Base-by-base conservation (phyloP, 2,329 filamentous ascomycete genomes). In the Arachnomyces sp. region DNA sequence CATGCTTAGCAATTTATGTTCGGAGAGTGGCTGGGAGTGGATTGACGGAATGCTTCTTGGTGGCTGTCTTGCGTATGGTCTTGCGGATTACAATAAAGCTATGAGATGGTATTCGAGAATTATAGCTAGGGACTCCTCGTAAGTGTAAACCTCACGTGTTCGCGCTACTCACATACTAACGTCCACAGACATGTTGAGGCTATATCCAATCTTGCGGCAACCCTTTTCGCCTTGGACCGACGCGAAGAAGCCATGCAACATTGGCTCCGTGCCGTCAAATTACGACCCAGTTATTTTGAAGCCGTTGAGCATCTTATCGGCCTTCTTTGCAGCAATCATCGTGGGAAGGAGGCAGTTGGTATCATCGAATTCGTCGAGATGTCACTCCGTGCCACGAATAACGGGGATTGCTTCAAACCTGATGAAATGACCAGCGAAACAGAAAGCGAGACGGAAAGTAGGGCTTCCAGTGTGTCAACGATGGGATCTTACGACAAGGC, bases 241-340 rank as follows among this genome's bases (percentile, higher is more conserved):
- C 82, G 82, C 43, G 75, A 82, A 35, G 90, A 96, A 55, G 92
- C 92, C 5, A 82, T 94, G 57, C 74, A 79, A 43, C 76, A 88
- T 55, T 98, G 92, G 92, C 71, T 82, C 48, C 78, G 76, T 45
- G 88, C 88, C n/a, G 79, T 96, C 17, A 84, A 80, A 55, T 68
- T 85, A 42, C 81, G 85, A 7, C 92, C 92, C 0, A 84, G 80
- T 56, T 93, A 94, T 63, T 84, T 98, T 42, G 92, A 98, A 65
- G 89, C 92, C 6, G 87, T 92, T 2, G 92, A 98, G 59, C 89
- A 96, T 66, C 74, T 98, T 1, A 84, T 96, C 20, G 87, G 88
- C 1, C 69, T 96, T 34, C 64, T 96, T 13, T 95, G 90, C 57
- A 79, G 76, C 36, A 85, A 81, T 45, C 83, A 93, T 43, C 77